Conservation (phyloP, 768 basidiomycete genomes). For the Fomitopsis serialis region DNA sequence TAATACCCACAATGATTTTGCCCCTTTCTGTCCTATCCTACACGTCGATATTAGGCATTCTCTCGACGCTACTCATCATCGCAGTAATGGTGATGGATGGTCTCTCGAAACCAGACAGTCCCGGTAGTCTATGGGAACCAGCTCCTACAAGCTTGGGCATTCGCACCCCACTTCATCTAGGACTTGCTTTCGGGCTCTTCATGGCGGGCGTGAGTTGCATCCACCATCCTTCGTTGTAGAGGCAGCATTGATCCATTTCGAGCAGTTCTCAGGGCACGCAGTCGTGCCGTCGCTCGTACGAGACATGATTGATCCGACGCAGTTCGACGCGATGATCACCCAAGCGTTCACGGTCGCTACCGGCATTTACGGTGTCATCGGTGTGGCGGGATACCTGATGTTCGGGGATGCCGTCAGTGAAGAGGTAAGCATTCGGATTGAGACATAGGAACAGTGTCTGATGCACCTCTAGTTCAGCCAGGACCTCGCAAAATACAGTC, state of each 20-base stretch:
- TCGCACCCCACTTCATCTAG: constrained; percentile 50
- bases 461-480: constrained; percentile 59
- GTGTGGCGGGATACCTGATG: constrained; percentile 82
- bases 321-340: constrained; percentile 80
- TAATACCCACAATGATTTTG: constrained; percentile 81
- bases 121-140: constrained; percentile 79
- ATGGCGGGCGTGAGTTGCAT: constrained; percentile 70
- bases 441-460: background rate
- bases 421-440: constrained; percentile 47
- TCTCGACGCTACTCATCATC: constrained; percentile 73
- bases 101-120: constrained; percentile 58
- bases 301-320: constrained; percentile 81
- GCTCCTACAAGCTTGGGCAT: constrained; percentile 61
- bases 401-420: constrained; percentile 76
- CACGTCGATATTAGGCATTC: constrained; percentile 80
- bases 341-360: constrained; percentile 65
- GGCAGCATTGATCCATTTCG: background rate
- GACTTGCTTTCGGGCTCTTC: constrained; percentile 82
- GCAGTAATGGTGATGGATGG: constrained; percentile 81
- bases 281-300: constrained; percentile 85
- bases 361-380: constrained; percentile 15
- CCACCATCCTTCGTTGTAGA: background rate
- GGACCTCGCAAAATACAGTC: constrained; percentile 67
- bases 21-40: constrained; percentile 85
- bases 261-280: constrained; percentile 84